A percentile compares a stretch with the other conserved stretches of the same genome.
These are phyloP conservation scores for Brettanomyces anomalus DNA, from an alignment of 805 yeast genomes.

Conservation along the genomic window DNA sequence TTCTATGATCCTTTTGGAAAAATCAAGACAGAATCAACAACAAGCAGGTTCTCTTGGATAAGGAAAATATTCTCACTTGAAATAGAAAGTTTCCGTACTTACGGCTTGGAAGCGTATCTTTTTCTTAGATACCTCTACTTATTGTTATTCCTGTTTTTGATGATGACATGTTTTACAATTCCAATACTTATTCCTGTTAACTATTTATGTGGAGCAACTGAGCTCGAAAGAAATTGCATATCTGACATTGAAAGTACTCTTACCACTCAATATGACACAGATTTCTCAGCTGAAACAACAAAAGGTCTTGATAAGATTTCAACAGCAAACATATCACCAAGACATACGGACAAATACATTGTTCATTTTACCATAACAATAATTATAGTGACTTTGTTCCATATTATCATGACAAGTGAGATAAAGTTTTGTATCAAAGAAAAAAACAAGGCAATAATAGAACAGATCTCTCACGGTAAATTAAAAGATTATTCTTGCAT, in stretches of 20 bases:
- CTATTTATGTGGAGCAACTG: constrained; percentile 27
- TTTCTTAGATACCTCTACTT: constrained; percentile 54
- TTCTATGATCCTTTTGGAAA: constrained; percentile 50
- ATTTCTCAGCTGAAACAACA: constrained; percentile 7
- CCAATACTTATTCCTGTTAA: constrained; percentile 62
- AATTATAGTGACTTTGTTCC: constrained; percentile 46
- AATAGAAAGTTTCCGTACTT: constrained; percentile 34
- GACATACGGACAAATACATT: constrained; percentile 39
- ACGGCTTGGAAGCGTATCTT: constrained; percentile 71
- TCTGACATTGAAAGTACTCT: background rate
- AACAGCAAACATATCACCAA: constrained; percentile 55
- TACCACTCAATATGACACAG: constrained; percentile 1
- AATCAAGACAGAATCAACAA: constrained; percentile 35
- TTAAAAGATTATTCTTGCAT: constrained; percentile 24
- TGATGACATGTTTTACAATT: constrained; percentile 44
- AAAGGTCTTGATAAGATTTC: constrained; percentile 61
- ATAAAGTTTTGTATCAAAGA: constrained; percentile 40
- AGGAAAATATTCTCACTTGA: constrained; percentile 13
- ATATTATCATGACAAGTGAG: constrained; percentile 48
- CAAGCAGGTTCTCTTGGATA: background rate
- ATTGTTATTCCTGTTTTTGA: constrained; percentile 40
- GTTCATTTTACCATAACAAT: constrained; percentile 58
- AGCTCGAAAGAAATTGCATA: background rate
- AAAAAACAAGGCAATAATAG: constrained; percentile 26
- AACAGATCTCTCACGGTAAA: too few species aligned